Percentiles rank a stretch among this genome's conserved stretches.
These are phyloP conservation scores for Colletotrichum eleusines DNA, from an alignment of 2,329 filamentous ascomycete genomes.

Conservation along the genomic window DNA sequence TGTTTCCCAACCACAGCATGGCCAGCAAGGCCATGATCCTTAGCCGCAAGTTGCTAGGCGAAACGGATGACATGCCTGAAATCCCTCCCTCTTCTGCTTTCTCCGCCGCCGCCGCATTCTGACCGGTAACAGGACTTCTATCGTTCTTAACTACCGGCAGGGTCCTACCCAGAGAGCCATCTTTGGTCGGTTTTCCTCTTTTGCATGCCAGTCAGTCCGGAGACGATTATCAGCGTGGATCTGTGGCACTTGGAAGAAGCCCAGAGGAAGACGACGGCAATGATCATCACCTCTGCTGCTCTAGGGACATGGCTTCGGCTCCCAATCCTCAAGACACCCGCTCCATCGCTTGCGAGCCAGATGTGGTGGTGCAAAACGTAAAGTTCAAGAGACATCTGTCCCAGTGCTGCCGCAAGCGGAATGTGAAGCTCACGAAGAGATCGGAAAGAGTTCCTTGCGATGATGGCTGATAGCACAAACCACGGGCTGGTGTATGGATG, in stretches of 20 bases:
- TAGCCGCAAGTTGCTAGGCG: slow-evolving; percentile 5
- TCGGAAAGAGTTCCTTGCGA: slow-evolving; percentile 60
- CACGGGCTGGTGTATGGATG: slow-evolving; percentile 41
- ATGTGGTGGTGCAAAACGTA: slow-evolving; percentile 69
- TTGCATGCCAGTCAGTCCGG: slow-evolving; percentile 21
- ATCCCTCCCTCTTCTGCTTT: slow-evolving; percentile 4
- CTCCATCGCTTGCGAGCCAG: slow-evolving; percentile 68
- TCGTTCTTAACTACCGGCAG: slow-evolving; percentile 27
- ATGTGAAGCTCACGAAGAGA: slow-evolving; percentile 59
- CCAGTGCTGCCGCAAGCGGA: slow-evolving; percentile 62
- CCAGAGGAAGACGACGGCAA: slow-evolving; percentile 46
- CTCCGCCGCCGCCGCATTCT: slow-evolving; percentile 15
- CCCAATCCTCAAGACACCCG: slow-evolving; percentile 56
- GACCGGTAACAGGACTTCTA: slow-evolving; percentile 33
- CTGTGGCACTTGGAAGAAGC: slow-evolving; percentile 28
- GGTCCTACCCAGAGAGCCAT: slow-evolving; percentile 17
- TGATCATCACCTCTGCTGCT: slow-evolving; percentile 42
- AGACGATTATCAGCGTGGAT: slow-evolving; percentile 25
- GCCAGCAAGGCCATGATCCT: slow-evolving; percentile 30
- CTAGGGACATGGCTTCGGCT: slow-evolving; percentile 22
- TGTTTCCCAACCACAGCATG: slow-evolving; percentile 39
- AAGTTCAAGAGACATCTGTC: slow-evolving; percentile 64
- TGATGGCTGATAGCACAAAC: slow-evolving; percentile 57
- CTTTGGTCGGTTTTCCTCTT: slow-evolving; percentile 8
- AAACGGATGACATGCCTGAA: slow-evolving; percentile 4